Evolutionary conservation across 2,329 filamentous ascomycete species (phyloP).

Genomic region (Neonectria hederae): DNA sequence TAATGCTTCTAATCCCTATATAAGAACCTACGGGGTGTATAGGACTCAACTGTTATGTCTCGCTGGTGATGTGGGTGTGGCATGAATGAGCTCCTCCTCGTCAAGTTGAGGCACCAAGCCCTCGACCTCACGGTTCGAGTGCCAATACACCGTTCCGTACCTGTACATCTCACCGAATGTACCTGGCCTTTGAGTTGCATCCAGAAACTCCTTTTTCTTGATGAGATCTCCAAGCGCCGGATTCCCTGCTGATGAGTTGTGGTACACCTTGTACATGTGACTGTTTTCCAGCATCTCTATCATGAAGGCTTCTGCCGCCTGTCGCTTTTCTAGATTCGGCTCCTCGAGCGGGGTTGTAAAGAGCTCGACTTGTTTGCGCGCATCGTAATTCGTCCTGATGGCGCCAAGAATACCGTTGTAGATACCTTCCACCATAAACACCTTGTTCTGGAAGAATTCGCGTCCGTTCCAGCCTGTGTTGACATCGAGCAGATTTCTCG

Average conservation of each 20-base stretch:
- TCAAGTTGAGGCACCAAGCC: slow-evolving; percentile 33
- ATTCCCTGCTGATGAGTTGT: slow-evolving; percentile 45
- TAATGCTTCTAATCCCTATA: background rate
- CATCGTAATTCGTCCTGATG: slow-evolving; percentile 42
- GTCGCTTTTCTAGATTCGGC: slow-evolving; percentile 38
- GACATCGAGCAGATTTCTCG: slow-evolving; percentile 44
- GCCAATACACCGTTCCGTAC: slow-evolving; percentile 49
- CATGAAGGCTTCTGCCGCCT: slow-evolving; percentile 44
- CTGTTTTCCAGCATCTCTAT: slow-evolving; percentile 47
- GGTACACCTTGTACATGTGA: slow-evolving; percentile 50
- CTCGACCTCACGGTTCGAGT: slow-evolving; percentile 40
- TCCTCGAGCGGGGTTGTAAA: slow-evolving; percentile 47
- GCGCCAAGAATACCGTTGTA: slow-evolving; percentile 46
- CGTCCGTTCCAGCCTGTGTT: slow-evolving; percentile 45
- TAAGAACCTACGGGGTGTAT: background rate
- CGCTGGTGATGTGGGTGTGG: slow-evolving; percentile 23
- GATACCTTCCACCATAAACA: slow-evolving; percentile 46
- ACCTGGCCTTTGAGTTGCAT: slow-evolving; percentile 44
- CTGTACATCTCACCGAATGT: slow-evolving; percentile 49
- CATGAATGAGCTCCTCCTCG: slow-evolving; percentile 33
- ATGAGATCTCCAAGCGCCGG: slow-evolving; percentile 47
- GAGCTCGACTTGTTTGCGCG: slow-evolving; percentile 43
- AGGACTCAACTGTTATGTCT: background rate
- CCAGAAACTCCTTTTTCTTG: slow-evolving; percentile 38
- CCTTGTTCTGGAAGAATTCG: slow-evolving; percentile 45